These are phyloP conservation scores for Apiospora koreana DNA, from an alignment of 2,329 filamentous ascomycete species.

Conservation along the genomic window DNA sequence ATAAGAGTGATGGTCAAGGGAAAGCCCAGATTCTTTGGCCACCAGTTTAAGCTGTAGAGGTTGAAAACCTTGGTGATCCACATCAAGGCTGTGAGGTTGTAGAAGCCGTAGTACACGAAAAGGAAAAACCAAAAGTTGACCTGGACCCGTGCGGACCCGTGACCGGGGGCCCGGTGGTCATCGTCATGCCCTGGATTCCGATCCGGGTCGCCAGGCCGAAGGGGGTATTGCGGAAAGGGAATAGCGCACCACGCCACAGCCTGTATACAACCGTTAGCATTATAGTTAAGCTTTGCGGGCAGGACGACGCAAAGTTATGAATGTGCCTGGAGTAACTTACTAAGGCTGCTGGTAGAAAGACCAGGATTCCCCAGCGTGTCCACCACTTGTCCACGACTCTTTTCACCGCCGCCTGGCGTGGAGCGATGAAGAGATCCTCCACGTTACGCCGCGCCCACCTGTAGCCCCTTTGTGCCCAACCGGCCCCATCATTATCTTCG, in stretches of 20 bases:
- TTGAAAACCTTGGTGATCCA: constrained; percentile 76
- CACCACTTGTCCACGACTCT: constrained; percentile 64
- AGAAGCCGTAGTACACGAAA: constrained; percentile 69
- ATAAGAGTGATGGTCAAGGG: constrained; percentile 64
- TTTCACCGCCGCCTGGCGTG: constrained; percentile 58
- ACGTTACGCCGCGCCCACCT: constrained; percentile 36
- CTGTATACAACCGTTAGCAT: constrained; percentile 33
- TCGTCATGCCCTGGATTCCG: constrained; percentile 23
- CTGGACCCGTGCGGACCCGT: constrained; percentile 63
- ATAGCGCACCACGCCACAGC: constrained; percentile 66
- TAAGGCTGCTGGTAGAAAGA: constrained; percentile 61
- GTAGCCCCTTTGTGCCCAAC: constrained; percentile 35
- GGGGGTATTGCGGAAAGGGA: constrained; percentile 64
- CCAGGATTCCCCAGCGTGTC: constrained; percentile 60
- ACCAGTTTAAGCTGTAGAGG: constrained; percentile 72
- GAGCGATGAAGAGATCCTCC: constrained; percentile 61
- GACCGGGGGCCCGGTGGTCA: constrained; percentile 54
- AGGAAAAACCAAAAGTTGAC: constrained; percentile 75
- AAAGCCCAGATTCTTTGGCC: constrained; percentile 65
- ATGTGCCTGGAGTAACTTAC: constrained; percentile 41
- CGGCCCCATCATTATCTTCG: constrained; percentile 28
- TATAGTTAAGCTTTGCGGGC: not conserved
- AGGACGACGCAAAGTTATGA: not conserved
- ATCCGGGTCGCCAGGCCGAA: constrained; percentile 47
- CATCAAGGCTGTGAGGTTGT: constrained; percentile 66